Conservation (phyloP, 75 land plant genomes). For the Pinus tabuliformis region DNA sequence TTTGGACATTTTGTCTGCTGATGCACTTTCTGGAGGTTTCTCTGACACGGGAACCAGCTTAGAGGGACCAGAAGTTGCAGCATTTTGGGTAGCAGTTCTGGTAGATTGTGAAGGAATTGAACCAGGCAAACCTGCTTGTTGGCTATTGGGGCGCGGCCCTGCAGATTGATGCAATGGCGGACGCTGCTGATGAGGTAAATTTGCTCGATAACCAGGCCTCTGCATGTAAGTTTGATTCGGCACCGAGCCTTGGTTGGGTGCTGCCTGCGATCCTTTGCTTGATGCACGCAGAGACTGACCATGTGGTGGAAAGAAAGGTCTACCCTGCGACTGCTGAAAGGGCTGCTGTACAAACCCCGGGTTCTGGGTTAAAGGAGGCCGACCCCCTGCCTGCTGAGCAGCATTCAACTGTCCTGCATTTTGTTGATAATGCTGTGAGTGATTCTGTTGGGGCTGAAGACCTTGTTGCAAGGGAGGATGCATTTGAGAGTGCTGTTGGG, state of each 20-base stretch:
- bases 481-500: slow-evolving; percentile 16
- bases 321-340: slow-evolving; percentile 15
- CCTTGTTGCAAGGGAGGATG: slow-evolving; percentile 23
- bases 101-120: neutral
- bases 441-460: slow-evolving; percentile 13
- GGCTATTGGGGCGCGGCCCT: neutral
- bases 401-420: slow-evolving; percentile 13
- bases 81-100: neutral
- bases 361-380: slow-evolving; percentile 20
- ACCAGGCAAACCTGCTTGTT: neutral
- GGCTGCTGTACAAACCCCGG: slow-evolving; percentile 24
- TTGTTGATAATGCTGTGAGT: slow-evolving; percentile 19
- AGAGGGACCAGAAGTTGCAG: neutral
- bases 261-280: slow-evolving; percentile 13
- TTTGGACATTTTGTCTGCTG: neutral
- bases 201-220: slow-evolving; percentile 1
- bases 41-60: neutral
- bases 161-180: slow-evolving; percentile 4
- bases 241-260: slow-evolving; percentile 10
- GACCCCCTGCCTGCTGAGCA: slow-evolving; percentile 18
- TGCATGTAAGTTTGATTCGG: slow-evolving; percentile 14
- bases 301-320: slow-evolving; percentile 3
- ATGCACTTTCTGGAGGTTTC: neutral
- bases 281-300: slow-evolving; percentile 1
- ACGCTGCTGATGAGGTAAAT: neutral